Evolutionary conservation across 73 alveolate genomes (phyloP), one percentile per base, ranked within the genome.

Genomic region (Diophrys appendiculata): DNA sequence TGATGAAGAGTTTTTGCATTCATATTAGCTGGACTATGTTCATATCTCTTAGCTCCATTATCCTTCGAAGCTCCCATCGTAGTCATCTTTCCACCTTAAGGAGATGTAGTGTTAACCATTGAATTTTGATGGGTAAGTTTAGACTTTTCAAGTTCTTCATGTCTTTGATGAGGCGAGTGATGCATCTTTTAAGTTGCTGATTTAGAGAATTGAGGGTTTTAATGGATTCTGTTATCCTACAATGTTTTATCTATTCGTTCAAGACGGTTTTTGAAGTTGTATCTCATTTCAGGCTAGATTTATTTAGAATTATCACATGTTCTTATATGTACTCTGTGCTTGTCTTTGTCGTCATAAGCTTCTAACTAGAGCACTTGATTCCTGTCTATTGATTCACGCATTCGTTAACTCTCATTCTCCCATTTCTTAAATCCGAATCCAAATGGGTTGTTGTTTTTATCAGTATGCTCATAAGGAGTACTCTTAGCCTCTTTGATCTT

Each of bases 351-450:
- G n/a, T n/a, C n/a, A n/a, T n/a, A n/a, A n/a, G n/a, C n/a, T n/a
- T n/a, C n/a, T n/a, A n/a, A n/a, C n/a, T n/a, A n/a, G n/a, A n/a
- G n/a, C n/a, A n/a, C n/a, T n/a, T n/a, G n/a, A n/a, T n/a, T n/a
- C n/a, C n/a, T n/a, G n/a, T n/a, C n/a, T n/a, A n/a, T n/a, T n/a
- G n/a, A n/a, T 24, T 67, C 75, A 8, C 18, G 52, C 28, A 67
- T 67, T 67, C 75, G 26, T 67, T 67, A 28, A 2, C 75, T 2
- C 22, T 67, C 75, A 67, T 43, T 67, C 52, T 24, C 22, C 75
- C 75, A 67, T n/a, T 54, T 54, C 3, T 29, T 8, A 25, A 54
- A 28, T 18, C 26, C 75, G 18, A 67, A 25, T 67, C 52, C 18
- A 25, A 67, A 2, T 67, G 55, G 55, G 2, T 27, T 24, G 22